Conservation (phyloP, 73 alveolate genomes). For the Tetrahymena thermophila region DNA sequence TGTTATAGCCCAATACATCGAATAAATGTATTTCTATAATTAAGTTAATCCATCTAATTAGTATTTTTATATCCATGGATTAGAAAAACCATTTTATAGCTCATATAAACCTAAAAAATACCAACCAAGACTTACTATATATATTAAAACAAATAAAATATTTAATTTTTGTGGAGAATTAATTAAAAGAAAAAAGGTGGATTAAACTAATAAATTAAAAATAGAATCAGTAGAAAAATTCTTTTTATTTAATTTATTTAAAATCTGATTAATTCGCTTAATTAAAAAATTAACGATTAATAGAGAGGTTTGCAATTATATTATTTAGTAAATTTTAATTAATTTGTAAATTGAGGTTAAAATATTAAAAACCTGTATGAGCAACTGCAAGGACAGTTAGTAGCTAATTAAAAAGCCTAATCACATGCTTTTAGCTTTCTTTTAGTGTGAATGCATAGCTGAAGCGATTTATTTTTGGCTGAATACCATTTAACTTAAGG, state of each 20-base stretch:
- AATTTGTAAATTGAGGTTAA: neutral
- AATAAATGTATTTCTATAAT: neutral
- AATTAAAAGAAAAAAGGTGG: too few species aligned
- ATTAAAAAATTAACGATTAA: neutral
- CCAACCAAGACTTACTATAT: neutral
- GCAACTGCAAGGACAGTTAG: neutral
- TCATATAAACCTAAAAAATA: neutral
- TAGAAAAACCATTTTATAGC: neutral
- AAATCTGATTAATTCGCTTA: too few species aligned
- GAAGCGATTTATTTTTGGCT: neutral
- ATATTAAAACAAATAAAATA: too few species aligned
- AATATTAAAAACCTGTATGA: neutral
- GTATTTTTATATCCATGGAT: neutral
- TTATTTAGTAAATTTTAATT: neutral
- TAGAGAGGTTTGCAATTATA: neutral
- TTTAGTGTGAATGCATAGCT: neutral
- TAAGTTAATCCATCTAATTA: neutral
- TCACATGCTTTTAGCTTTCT: neutral
- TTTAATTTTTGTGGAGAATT: neutral
- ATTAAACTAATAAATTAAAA: too few species aligned
- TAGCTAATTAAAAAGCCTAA: neutral
- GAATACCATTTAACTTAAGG: neutral
- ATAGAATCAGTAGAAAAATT: too few species aligned
- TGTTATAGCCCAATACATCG: neutral
- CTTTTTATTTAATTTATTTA: too few species aligned